Base-by-base conservation (phyloP, 768 basidiomycete genomes). In the Xerocomellus chrysenteron region DNA sequence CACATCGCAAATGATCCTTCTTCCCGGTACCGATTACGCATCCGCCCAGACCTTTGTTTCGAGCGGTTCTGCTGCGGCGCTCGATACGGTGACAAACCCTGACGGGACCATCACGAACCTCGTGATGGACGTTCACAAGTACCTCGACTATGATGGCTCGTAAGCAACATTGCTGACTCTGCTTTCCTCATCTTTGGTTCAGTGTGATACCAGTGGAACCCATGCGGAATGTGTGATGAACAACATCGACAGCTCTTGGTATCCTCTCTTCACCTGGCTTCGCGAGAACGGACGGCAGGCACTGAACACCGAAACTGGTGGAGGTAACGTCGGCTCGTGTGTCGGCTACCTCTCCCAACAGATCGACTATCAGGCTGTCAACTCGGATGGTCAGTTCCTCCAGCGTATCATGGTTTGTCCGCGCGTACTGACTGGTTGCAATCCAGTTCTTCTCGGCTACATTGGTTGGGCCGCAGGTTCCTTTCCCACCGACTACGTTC, bases 51-150 rank as follows among this genome's bases (percentile, higher is more conserved):
- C 78, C 0, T 84, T 83, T 56, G 67, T 81, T 42, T 76, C 78
- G 3, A 79, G 79, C 47, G 79, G 78, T 5, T 82, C 81, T 30
- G 82, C 77, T 2, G 75, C 74, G n/a, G 79, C 82, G 3, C 71
- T 86, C 32, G 62, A 58, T 56, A 74, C 62, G 42, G 76, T 83
- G 36, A 73, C 50, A 8, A 81, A 81, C 59, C 77, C 74, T 26
- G 80, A 82, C 56, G 78, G 80, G 6, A 74, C 69, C 24, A 73
- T 55, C 14, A 76, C 69, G 19, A 74, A 75, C 62, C 75, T 85
- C 42, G 70, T 86, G 55, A 79, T 86, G 61, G 85, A 86, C 61
- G 82, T 84, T 2, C 84, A 86, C 75, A 80, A 82, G 64, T 85
- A 85, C 69, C 77, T 82, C 47, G 84, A 86, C 67, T 71, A 62